These are phyloP conservation scores for Podospora sp. DNA, from an alignment of 495 filamentous ascomycete species.

Conservation along the genomic window DNA sequence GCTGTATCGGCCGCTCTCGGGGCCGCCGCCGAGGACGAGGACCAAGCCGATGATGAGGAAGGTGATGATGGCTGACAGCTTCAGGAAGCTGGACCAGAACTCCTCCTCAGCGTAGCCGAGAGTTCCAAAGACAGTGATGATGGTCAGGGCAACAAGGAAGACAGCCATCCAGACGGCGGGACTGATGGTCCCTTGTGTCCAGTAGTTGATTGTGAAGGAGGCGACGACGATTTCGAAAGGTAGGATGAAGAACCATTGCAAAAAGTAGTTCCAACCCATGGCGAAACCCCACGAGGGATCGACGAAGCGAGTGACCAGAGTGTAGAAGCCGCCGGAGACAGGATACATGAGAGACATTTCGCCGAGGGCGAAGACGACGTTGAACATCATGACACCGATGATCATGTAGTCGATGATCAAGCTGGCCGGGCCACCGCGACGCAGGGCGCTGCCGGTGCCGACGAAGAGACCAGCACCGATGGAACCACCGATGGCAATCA, in stretches of 20 bases:
- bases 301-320: slow-evolving; percentile 68
- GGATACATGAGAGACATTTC: slow-evolving; percentile 71
- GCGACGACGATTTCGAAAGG: slow-evolving; percentile 57
- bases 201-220: slow-evolving; percentile 47
- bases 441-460: slow-evolving; percentile 53
- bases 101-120: slow-evolving; percentile 54
- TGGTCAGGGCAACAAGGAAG: slow-evolving; percentile 51
- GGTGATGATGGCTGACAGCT: slow-evolving; percentile 42
- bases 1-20: slow-evolving; percentile 54
- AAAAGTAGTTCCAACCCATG: slow-evolving; percentile 73
- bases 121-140: slow-evolving; percentile 58
- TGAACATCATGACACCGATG: slow-evolving; percentile 46
- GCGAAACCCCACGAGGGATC: slow-evolving; percentile 77
- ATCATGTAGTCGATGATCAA: slow-evolving; percentile 59
- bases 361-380: slow-evolving; percentile 52
- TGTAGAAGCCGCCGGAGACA: slow-evolving; percentile 58
- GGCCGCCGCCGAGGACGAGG: slow-evolving; percentile 57
- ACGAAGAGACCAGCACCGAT: slow-evolving; percentile 64
- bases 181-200: slow-evolving; percentile 42
- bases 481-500: slow-evolving; percentile 71
- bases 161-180: slow-evolving; percentile 60
- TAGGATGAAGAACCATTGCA: slow-evolving; percentile 58
- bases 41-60: slow-evolving; percentile 58
- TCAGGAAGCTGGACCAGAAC: slow-evolving; percentile 45
- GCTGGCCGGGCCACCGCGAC: slow-evolving; percentile 56